Evolutionary conservation across 1,139 yeast species (phyloP), one percentile per base, ranked within the genome.

Genomic region (Sugiyamaella castrensis): DNA sequence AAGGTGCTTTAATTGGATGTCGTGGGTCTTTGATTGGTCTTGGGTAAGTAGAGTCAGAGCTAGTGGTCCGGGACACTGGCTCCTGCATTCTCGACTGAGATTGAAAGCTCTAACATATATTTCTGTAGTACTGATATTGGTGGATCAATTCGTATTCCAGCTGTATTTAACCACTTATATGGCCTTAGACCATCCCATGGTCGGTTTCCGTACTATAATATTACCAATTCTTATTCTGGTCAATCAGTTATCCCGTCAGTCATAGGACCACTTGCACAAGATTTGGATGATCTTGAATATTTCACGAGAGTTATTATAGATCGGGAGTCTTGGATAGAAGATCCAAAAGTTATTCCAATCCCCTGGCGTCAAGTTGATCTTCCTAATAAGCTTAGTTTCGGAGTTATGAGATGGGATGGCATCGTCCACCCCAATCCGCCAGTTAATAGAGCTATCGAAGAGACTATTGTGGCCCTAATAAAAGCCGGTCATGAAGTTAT

Each of bases 81-180:
- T n/a, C n/a, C n/a, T n/a, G n/a, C 5, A 3, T 19, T 19, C 24
- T 19, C 24, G 3, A 19, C 24, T 4, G 24, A 19, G 24, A 3
- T 19, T 19, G 24, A 19, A 19, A 19, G 3, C 5, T 19, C 24
- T 19, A 19, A 19, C 24, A 19, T 19, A 19, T 19, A 19, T 19
- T 4, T 19, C 3, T 19, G 3, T 19, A 19, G 92, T 15, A 77
- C 86, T 37, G 94, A 85, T 66, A 84, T 85, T 57, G 94, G 92
- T 53, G 94, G 92, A 1, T 80, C 87, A 1, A 81, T 85, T 55
- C 76, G 92, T 62, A 81, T 77, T 7, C 94, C 92, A 2, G 85
- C 91, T 30, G 88, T 87, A 0, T 84, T 74, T 62, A 76, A 82
- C 42, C 88, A 88, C 24, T 66, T 77, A 52, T 79, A 72, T 63